phyloP scores from a whole-genome alignment of 2,329 filamentous ascomycete genomes.

The Lojkania enalia region DNA sequence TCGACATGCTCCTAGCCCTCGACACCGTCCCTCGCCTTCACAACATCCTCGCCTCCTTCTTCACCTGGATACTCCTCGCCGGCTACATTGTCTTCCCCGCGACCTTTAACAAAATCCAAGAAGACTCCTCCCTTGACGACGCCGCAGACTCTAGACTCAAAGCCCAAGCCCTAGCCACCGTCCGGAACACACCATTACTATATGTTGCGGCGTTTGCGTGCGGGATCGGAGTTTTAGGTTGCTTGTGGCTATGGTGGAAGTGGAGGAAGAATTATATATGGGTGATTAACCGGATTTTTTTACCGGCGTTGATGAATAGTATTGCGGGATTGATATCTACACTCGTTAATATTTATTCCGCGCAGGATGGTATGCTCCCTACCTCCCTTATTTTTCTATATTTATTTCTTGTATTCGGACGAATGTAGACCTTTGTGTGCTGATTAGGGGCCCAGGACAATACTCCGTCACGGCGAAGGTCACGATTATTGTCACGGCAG shows the following conservation, averaged over 20 bases:
- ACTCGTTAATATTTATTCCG: slow-evolving; percentile 55
- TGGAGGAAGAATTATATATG: slow-evolving; percentile 58
- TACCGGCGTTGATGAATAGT: slow-evolving; percentile 51
- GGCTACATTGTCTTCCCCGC: slow-evolving; percentile 59
- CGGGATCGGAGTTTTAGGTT: slow-evolving; percentile 46
- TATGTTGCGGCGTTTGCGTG: slow-evolving; percentile 52
- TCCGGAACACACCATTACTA: slow-evolving; percentile 47
- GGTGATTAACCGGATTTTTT: slow-evolving; percentile 57
- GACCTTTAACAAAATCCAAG: slow-evolving; percentile 54
- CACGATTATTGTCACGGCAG: slow-evolving; percentile 44
- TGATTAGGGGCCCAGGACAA: slow-evolving; percentile 16
- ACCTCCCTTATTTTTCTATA: neutral
- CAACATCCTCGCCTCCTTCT: slow-evolving; percentile 53
- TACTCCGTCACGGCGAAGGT: slow-evolving; percentile 47
- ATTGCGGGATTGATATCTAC: slow-evolving; percentile 56
- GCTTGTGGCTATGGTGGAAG: slow-evolving; percentile 49
- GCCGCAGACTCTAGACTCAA: slow-evolving; percentile 23
- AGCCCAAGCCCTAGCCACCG: slow-evolving; percentile 36
- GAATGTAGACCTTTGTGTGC: neutral
- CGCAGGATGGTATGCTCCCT: slow-evolving; percentile 47
- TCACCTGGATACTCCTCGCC: slow-evolving; percentile 55
- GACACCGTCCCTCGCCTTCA: slow-evolving; percentile 52
- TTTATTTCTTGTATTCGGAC: neutral
- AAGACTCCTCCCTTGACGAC: slow-evolving; percentile 29
- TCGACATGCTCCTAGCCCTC: slow-evolving; percentile 53